Evolutionary conservation across 169 alveolate species (phyloP).

Genomic region (Eimeria brunetti): DNA sequence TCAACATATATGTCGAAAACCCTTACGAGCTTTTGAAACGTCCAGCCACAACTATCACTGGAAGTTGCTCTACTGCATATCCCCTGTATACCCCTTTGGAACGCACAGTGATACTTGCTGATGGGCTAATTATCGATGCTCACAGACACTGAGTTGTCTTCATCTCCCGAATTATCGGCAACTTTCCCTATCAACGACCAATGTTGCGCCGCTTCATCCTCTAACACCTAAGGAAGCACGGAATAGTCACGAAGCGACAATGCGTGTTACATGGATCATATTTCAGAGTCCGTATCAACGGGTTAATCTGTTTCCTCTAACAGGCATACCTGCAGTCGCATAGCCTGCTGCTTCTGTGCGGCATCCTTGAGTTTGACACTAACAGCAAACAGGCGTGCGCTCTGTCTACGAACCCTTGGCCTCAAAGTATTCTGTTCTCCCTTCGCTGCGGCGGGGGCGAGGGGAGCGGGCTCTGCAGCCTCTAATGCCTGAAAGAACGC

Average conservation of each 20-base stretch:
- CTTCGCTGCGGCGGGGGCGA: slow-evolving; percentile 17
- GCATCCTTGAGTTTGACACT: slow-evolving; percentile 63
- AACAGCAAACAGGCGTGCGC: slow-evolving; percentile 56
- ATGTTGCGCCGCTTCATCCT: slow-evolving; percentile 68
- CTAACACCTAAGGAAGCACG: slow-evolving; percentile 28
- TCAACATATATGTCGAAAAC: background rate
- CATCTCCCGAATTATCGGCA: slow-evolving; percentile 39
- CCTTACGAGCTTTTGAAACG: background rate
- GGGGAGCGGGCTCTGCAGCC: slow-evolving; percentile 60
- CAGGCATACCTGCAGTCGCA: slow-evolving; percentile 54
- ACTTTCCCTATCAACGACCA: slow-evolving; percentile 52
- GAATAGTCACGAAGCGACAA: too few species aligned
- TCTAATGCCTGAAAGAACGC: slow-evolving; percentile 36
- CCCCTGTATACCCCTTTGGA: background rate
- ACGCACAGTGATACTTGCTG: background rate
- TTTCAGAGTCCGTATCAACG: background rate
- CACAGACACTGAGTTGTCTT: background rate
- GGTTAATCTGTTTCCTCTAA: background rate
- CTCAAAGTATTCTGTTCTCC: background rate
- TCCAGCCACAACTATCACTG: background rate
- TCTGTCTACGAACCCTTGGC: slow-evolving; percentile 1
- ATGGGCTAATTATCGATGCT: background rate
- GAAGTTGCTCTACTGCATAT: background rate
- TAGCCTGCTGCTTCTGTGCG: slow-evolving; percentile 40
- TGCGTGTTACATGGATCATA: background rate